A percentile compares a stretch with the other conserved stretches of the same genome.
These are phyloP conservation scores for Pseudopediastrum boryanum DNA, from an alignment of 139 green algal genomes.

Conservation along the genomic window DNA sequence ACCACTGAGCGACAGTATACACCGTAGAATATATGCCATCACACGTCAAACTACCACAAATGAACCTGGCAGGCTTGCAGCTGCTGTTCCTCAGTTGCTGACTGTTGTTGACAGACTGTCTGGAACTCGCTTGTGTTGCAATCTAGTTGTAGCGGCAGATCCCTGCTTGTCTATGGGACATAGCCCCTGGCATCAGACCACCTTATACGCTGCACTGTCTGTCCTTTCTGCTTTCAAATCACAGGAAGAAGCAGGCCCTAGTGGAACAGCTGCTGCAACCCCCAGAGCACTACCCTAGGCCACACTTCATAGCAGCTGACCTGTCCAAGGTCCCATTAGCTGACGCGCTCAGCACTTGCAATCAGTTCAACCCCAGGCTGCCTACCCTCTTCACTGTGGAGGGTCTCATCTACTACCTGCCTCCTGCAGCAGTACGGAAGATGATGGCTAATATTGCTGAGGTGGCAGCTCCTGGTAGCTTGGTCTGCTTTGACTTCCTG, in stretches of 20 bases:
- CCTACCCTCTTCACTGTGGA: conserved; percentile 67
- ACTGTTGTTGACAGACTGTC: too few species aligned
- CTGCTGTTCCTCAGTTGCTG: too few species aligned
- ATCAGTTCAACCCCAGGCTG: conserved; percentile 54
- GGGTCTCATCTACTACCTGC: conserved; percentile 77
- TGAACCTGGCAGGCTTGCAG: too few species aligned
- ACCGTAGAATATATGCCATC: too few species aligned
- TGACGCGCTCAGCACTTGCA: conserved; percentile 46
- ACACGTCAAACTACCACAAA: too few species aligned
- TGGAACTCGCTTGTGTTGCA: too few species aligned
- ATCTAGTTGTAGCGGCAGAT: too few species aligned
- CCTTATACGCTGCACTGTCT: not conserved
- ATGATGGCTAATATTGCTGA: conserved; percentile 42
- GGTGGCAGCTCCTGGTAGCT: conserved; percentile 46
- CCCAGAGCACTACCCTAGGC: conserved; percentile 17
- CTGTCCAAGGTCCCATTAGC: conserved; percentile 49
- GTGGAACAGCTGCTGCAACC: conserved; percentile 54
- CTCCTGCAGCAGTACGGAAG: conserved; percentile 9
- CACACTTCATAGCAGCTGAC: conserved; percentile 67
- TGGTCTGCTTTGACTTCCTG: conserved; percentile 75
- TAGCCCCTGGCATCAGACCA: not conserved
- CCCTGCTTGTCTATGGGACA: too few species aligned
- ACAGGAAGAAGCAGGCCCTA: conserved; percentile 58
- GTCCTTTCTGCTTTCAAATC: not conserved
- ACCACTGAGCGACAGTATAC: too few species aligned